Evolutionary conservation across 1,139 yeast genomes (phyloP), one percentile per base, ranked within the genome.

Genomic region (Petasospora rhodanensis): DNA sequence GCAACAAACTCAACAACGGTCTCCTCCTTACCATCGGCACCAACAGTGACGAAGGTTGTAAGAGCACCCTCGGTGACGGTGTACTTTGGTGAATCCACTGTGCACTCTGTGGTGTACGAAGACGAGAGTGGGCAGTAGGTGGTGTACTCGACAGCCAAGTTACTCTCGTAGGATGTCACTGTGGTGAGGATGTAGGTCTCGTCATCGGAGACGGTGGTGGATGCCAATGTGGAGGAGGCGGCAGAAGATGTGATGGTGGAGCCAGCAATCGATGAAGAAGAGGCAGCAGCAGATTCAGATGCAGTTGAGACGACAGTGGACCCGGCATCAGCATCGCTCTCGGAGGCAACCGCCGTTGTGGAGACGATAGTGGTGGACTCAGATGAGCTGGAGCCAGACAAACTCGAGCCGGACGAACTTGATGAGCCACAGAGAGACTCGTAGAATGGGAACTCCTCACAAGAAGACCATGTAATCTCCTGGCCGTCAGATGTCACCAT

Each of bases 391-490:
- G 34, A 2, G 12, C 35, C 7, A 3, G 40, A 24, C 1, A n/a
- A n/a, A n/a, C n/a, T n/a, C n/a, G n/a, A n/a, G n/a, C n/a, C n/a
- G n/a, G n/a, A n/a, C n/a, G n/a, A n/a, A n/a, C n/a, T n/a, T n/a
- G 37, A 14, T 3, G 28, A 5, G 4, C 34, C 34, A 36, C 52
- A 47, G 10, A 36, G 20, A 2, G 37, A 14, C 26, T 38, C 33
- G 30, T 35, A 46, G 43, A 46, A 46, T 35, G 51, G 42, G 41
- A 40, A 49, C 30, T 49, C 54, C 14, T 31, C 38, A 38, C 54
- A 49, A 6, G 44, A 30, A 7, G 32, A 20, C 54, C 54, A 49
- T 14, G 39, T 36, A 16, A 49, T 32, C 3, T 26, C 35, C 17
- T 40, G 26, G 13, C 25, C 31, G 4, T 37, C 31, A 5, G 34